phyloP scores from a whole-genome alignment of 2,329 filamentous ascomycete species.

The Stenocarpella maydis region DNA sequence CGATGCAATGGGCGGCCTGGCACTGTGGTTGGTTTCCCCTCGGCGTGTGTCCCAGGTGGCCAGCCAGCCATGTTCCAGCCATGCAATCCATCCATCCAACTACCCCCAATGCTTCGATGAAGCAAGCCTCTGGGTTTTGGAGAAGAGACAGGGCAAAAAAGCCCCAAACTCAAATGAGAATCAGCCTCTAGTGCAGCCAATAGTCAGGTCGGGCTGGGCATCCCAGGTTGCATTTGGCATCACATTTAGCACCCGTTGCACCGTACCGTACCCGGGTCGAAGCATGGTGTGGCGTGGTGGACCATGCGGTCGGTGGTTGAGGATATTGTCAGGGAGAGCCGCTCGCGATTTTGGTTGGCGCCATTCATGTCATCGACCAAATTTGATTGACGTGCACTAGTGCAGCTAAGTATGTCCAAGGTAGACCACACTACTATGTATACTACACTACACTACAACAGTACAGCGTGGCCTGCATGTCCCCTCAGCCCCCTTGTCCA shows the following conservation, averaged over 20 bases:
- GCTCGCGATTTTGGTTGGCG: constrained; percentile 21
- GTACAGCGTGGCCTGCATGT: constrained; percentile 24
- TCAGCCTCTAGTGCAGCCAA: constrained; percentile 25
- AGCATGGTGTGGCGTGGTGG: not conserved
- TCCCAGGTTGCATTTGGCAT: not conserved
- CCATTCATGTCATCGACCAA: constrained; percentile 16
- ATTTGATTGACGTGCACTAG: no score
- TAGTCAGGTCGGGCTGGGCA: constrained; percentile 5
- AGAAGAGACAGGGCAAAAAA: not conserved
- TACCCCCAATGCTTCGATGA: not conserved
- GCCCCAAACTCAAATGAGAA: constrained; percentile 12
- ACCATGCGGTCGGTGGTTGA: not conserved
- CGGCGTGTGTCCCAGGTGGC: no score
- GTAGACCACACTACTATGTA: not conserved
- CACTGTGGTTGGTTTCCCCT: not conserved
- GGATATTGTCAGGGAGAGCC: not conserved
- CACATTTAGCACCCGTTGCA: constrained; percentile 10
- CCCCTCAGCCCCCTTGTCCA: not conserved
- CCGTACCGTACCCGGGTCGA: not conserved
- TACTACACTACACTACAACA: constrained; percentile 3
- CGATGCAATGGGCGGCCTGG: constrained; percentile 13
- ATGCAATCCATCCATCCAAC: not conserved
- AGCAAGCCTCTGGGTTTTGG: not conserved
- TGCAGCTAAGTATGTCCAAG: constrained; percentile 24
- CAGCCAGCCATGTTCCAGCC: not conserved